Evolutionary conservation across 768 basidiomycete genomes (phyloP).

Genomic region (Mycena maculata): DNA sequence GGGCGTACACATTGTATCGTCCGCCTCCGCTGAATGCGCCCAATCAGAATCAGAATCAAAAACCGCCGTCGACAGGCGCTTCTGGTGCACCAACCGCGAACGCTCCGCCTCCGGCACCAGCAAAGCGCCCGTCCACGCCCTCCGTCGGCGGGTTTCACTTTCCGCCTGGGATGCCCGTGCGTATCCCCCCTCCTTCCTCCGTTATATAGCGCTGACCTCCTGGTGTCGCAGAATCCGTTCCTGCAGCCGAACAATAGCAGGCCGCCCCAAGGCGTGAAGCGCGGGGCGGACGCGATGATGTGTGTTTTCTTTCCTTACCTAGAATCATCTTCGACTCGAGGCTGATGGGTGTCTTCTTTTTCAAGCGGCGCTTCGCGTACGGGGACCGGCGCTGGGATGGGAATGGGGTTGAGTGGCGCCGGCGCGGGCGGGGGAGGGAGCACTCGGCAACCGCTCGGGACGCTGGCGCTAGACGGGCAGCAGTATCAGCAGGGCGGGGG

Average conservation of each 20-base stretch:
- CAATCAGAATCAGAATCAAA: constrained; percentile 7
- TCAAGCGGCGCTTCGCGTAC: constrained; percentile 33
- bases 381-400: constrained; percentile 37
- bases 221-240: constrained; percentile 14
- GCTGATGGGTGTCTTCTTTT: not conserved
- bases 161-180: constrained; percentile 51
- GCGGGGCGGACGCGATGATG: constrained; percentile 47
- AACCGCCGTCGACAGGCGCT: not conserved
- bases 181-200: constrained; percentile 38
- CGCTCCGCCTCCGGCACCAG: too few relatives aligned
- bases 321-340: not conserved
- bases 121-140: constrained; percentile 44
- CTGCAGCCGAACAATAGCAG: constrained; percentile 17
- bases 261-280: constrained; percentile 44
- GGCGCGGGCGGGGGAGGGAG: constrained; percentile 53
- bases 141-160: constrained; percentile 64
- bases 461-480: constrained; percentile 42
- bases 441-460: constrained; percentile 28
- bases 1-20: too few relatives aligned
- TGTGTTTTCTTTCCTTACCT: constrained; percentile 18
- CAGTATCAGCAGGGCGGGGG: constrained; percentile 44
- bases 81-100: too few relatives aligned
- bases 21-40: too few relatives aligned
- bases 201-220: constrained; percentile 11
- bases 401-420: constrained; percentile 42